phyloP scores from a whole-genome alignment of 1,284 basidiomycete genomes.

The Coniferiporia sulphurascens region DNA sequence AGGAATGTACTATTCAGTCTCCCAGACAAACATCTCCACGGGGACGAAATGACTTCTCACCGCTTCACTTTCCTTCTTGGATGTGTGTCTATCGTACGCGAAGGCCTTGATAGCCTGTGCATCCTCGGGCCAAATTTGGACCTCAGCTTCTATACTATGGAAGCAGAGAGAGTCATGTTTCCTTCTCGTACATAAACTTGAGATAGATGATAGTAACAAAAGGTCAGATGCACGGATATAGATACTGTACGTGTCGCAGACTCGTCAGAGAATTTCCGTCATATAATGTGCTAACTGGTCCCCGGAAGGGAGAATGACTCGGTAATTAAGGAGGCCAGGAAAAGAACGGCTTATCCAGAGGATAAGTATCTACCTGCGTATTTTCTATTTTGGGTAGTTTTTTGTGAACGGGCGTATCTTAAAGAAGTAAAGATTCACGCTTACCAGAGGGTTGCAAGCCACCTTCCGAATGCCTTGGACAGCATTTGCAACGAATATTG shows the following conservation, averaged over 20 bases:
- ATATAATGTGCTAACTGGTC: constrained; percentile 10
- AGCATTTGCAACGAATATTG: neutral
- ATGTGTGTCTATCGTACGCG: constrained; percentile 12
- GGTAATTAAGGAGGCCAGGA: neutral
- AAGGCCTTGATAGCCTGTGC: constrained; percentile 6
- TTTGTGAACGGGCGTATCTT: neutral
- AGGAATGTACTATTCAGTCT: too few relatives aligned
- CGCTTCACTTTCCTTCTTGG: constrained; percentile 3
- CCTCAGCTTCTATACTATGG: neutral
- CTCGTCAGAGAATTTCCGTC: constrained; percentile 1
- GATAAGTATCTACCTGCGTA: constrained; percentile 7
- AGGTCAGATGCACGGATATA: too few relatives aligned
- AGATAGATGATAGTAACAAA: neutral
- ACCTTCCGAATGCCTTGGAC: too few relatives aligned
- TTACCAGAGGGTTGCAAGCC: neutral
- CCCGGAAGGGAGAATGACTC: constrained; percentile 1
- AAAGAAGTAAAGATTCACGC: neutral
- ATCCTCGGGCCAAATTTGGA: constrained; percentile 11
- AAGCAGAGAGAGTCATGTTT: constrained; percentile 4
- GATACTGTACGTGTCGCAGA: too few relatives aligned
- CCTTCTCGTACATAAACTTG: constrained; percentile 12
- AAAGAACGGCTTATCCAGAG: neutral
- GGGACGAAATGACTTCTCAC: neutral
- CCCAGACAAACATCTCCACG: too few relatives aligned
- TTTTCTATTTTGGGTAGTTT: neutral